Evolutionary conservation across 768 basidiomycete genomes (phyloP).

Genomic region (Xerocomellus dryophilus): DNA sequence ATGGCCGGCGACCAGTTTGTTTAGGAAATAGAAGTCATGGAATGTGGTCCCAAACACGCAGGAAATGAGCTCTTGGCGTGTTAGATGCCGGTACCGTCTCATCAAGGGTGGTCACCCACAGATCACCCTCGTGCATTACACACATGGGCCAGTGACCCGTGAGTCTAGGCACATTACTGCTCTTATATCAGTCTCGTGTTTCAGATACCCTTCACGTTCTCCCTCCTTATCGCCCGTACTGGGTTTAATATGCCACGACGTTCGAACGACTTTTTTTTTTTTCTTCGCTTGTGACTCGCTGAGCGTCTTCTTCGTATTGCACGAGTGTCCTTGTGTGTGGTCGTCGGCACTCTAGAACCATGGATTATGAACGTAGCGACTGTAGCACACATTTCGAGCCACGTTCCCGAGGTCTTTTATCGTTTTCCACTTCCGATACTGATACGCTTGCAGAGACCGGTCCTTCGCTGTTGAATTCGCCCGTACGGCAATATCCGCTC

Average conservation of each 20-base stretch:
- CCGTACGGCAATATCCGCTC: constrained; percentile 70
- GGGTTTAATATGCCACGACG: not conserved
- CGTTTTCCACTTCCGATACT: constrained; percentile 11
- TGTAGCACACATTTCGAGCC: not conserved
- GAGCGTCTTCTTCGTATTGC: not conserved
- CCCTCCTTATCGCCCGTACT: constrained; percentile 11
- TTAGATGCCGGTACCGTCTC: constrained; percentile 70
- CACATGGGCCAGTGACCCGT: constrained; percentile 62
- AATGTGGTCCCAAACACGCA: constrained; percentile 63
- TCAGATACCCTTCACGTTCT: constrained; percentile 15
- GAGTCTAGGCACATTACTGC: constrained; percentile 31
- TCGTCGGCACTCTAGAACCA: not conserved
- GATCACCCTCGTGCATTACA: constrained; percentile 75
- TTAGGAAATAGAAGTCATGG: constrained; percentile 76
- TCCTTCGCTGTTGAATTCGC: constrained; percentile 55
- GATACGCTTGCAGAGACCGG: constrained; percentile 48
- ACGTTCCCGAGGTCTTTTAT: not conserved
- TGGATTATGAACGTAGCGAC: not conserved
- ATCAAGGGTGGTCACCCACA: constrained; percentile 69
- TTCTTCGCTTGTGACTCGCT: not conserved
- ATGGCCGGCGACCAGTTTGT: not conserved
- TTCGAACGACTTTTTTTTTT: not conserved
- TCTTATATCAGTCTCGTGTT: constrained; percentile 12
- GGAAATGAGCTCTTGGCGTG: constrained; percentile 63
- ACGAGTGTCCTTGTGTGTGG: too few relatives aligned